Evolutionary conservation across 2,329 filamentous ascomycete species (phyloP).

Genomic region (Cadophora sp.): DNA sequence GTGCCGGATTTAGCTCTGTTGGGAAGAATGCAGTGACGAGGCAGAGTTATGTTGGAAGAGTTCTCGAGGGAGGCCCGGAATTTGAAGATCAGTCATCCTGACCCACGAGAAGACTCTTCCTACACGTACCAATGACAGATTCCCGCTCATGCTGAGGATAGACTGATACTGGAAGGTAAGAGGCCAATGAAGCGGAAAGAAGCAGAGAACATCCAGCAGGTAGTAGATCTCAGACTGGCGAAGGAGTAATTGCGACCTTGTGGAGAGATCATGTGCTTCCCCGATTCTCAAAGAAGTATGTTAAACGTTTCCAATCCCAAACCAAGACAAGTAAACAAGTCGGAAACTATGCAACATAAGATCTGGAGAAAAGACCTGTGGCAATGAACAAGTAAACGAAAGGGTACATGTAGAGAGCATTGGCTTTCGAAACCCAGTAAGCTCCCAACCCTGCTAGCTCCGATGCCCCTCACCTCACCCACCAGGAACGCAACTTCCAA

Average conservation of each 20-base stretch:
- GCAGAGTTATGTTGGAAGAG: neutral
- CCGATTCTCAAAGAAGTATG: too few species aligned
- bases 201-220: too few species aligned
- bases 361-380: too few species aligned
- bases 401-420: neutral
- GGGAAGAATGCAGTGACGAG: neutral
- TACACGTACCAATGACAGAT: too few species aligned
- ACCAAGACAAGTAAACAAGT: neutral
- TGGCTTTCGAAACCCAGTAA: neutral
- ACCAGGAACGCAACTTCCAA: slow-evolving; percentile 14
- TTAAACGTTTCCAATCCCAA: too few species aligned
- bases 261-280: too few species aligned
- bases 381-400: neutral
- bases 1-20: slow-evolving; percentile 1
- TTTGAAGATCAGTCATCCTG: neutral
- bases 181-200: too few species aligned
- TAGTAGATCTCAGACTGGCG: too few species aligned
- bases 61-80: neutral
- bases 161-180: too few species aligned
- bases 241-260: too few species aligned
- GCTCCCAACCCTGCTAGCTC: neutral
- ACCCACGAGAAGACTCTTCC: too few species aligned
- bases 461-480: slow-evolving; percentile 8
- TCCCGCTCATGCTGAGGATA: too few species aligned
- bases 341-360: neutral